Percentiles rank a stretch among this genome's conserved stretches.
Conservation (phyloP, 2,329 filamentous ascomycete genomes). For the Exutisphaerella laricina region DNA sequence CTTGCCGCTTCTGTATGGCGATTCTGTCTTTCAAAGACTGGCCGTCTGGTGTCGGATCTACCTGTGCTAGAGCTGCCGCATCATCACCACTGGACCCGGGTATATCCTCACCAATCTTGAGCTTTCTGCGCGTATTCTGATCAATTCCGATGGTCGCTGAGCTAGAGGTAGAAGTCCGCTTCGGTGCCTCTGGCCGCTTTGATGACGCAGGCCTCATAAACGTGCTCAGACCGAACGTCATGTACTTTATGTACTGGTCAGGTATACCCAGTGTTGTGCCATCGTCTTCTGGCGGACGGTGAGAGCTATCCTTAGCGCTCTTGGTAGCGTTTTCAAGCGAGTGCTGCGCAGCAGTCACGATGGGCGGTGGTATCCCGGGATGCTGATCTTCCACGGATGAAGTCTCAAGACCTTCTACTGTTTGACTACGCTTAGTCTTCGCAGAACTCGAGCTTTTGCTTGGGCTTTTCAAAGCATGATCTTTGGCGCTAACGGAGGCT, state of each 20-base stretch:
- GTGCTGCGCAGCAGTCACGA: conserved; percentile 41
- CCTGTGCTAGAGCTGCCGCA: conserved; percentile 18
- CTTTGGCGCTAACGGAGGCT: conserved; percentile 9
- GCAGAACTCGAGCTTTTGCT: too few relatives aligned
- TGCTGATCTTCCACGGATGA: conserved; percentile 6
- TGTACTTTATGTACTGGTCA: conserved; percentile 47
- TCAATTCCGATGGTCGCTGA: conserved; percentile 21
- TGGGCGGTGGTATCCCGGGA: conserved; percentile 44
- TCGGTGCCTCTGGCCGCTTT: conserved; percentile 20
- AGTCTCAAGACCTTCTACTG: background rate
- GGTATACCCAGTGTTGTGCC: conserved; percentile 39
- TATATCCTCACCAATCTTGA: conserved; percentile 6
- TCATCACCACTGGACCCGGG: conserved; percentile 14
- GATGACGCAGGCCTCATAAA: conserved; percentile 23
- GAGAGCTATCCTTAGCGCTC: conserved; percentile 20
- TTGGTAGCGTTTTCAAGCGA: conserved; percentile 41
- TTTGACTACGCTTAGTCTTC: background rate
- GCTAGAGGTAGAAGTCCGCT: conserved; percentile 23
- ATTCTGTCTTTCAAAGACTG: conserved; percentile 55
- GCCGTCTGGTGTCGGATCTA: conserved; percentile 37
- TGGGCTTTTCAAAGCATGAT: conserved; percentile 4
- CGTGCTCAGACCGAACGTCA: conserved; percentile 43
- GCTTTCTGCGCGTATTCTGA: conserved; percentile 7
- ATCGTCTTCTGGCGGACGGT: conserved; percentile 14
- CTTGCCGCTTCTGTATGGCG: conserved; percentile 44